Evolutionary conservation across 2,329 filamentous ascomycete species (phyloP).

Genomic region (Calonectria pteridis): DNA sequence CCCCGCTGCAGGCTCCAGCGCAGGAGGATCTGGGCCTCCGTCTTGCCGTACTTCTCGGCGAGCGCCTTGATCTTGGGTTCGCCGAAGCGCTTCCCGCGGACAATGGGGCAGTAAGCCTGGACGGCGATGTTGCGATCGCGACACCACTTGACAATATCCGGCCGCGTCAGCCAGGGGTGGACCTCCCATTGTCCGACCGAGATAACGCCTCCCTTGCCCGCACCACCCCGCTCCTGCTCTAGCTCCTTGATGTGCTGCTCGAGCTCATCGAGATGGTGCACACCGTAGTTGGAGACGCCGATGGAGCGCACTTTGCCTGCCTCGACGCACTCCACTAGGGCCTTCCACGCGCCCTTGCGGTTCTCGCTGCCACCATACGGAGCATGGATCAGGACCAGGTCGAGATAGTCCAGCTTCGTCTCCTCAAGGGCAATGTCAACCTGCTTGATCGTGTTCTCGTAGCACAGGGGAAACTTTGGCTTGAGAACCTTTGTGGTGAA

Average conservation of each 20-base stretch:
- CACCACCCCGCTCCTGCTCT: constrained; percentile 70
- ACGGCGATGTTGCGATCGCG: constrained; percentile 71
- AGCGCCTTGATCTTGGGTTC: constrained; percentile 75
- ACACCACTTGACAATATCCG: constrained; percentile 85
- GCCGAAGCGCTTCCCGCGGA: constrained; percentile 76
- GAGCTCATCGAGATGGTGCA: constrained; percentile 72
- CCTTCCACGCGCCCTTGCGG: constrained; percentile 72
- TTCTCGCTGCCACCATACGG: constrained; percentile 68
- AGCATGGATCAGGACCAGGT: constrained; percentile 73
- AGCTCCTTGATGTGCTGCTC: constrained; percentile 71
- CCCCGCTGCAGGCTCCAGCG: constrained; percentile 87
- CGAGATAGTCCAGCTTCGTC: constrained; percentile 74
- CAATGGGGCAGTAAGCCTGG: constrained; percentile 73
- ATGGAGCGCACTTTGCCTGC: constrained; percentile 72
- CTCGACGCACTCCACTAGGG: constrained; percentile 73
- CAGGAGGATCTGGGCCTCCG: constrained; percentile 81
- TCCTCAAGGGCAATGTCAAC: constrained; percentile 73
- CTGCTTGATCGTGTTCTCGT: constrained; percentile 73
- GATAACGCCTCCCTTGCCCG: constrained; percentile 77
- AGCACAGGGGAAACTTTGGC: constrained; percentile 58
- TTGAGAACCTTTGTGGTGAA: constrained; percentile 69
- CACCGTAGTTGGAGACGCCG: constrained; percentile 75
- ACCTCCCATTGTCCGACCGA: constrained; percentile 91
- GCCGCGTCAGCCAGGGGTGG: constrained; percentile 87
- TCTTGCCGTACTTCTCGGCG: constrained; percentile 79